Evolutionary conservation across 306 rosid genomes (phyloP).

Genomic region (Luffa acutangula): DNA sequence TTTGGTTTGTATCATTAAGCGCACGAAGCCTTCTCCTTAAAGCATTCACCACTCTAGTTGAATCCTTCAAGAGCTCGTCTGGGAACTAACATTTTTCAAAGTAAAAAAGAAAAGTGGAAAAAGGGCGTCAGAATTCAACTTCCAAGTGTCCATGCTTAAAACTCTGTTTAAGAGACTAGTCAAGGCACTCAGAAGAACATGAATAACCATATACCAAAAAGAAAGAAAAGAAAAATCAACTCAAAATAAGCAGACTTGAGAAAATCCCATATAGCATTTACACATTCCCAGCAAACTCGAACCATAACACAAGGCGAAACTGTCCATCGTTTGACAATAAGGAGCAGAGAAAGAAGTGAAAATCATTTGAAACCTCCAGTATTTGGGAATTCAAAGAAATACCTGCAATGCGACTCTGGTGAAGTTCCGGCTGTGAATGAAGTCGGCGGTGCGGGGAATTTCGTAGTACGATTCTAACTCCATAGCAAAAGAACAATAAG

Average conservation of each 20-base stretch:
- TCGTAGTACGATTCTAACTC: constrained; percentile 63
- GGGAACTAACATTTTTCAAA: constrained; percentile 52
- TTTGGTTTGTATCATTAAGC: constrained; percentile 10
- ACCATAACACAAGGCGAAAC: background rate
- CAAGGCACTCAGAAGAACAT: background rate
- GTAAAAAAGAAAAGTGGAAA: background rate
- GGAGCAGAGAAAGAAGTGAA: background rate
- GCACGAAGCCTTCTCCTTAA: constrained; percentile 35
- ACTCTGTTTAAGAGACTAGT: background rate
- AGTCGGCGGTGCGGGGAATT: constrained; percentile 42
- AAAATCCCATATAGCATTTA: background rate
- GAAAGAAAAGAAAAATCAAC: background rate
- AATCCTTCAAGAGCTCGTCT: constrained; percentile 63
- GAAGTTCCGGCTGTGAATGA: constrained; percentile 47
- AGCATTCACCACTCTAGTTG: constrained; percentile 50
- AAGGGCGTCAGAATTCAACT: background rate
- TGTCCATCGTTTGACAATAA: background rate
- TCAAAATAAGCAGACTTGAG: background rate
- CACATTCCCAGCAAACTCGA: background rate
- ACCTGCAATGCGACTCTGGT: constrained; percentile 80
- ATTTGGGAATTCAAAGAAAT: background rate
- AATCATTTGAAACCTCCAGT: background rate
- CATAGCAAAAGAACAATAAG: constrained; percentile 22
- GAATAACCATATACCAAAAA: background rate
- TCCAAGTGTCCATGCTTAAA: background rate